Evolutionary conservation across 805 yeast genomes (phyloP).

Genomic region (Candida nonsorbophila): DNA sequence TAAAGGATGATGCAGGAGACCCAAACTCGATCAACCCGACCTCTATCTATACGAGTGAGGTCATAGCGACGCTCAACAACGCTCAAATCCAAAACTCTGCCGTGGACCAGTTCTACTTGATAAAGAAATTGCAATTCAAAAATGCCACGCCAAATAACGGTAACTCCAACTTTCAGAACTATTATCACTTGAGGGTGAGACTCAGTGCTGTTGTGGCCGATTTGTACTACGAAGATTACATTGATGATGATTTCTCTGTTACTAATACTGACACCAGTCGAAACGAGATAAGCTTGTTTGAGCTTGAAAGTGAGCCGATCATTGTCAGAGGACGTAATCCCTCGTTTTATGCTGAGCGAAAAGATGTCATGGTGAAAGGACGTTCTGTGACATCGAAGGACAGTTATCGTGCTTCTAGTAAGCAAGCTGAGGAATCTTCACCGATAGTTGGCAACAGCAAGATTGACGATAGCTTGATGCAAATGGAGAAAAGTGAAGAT

Average conservation of each 20-base stretch:
- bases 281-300: constrained; percentile 26
- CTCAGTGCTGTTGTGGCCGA: constrained; percentile 34
- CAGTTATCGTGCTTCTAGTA: constrained; percentile 11
- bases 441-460: neutral
- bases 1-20: constrained; percentile 6
- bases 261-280: constrained; percentile 14
- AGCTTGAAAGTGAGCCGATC: constrained; percentile 38
- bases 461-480: constrained; percentile 2
- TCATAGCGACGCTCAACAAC: constrained; percentile 21
- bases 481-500: constrained; percentile 7
- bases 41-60: constrained; percentile 15
- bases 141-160: constrained; percentile 52
- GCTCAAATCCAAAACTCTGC: constrained; percentile 14
- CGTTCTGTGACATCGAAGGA: constrained; percentile 13
- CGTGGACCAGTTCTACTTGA: constrained; percentile 24
- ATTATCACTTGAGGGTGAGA: constrained; percentile 33
- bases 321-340: constrained; percentile 61
- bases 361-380: constrained; percentile 40
- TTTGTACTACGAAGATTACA: constrained; percentile 31
- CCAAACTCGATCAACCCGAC: constrained; percentile 11
- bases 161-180: constrained; percentile 40
- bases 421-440: neutral
- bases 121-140: constrained; percentile 43
- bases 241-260: constrained; percentile 21
- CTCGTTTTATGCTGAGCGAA: constrained; percentile 50